Evolutionary conservation across 2,329 filamentous ascomycete genomes (phyloP).

Genomic region (Paracamarosporium sp.): DNA sequence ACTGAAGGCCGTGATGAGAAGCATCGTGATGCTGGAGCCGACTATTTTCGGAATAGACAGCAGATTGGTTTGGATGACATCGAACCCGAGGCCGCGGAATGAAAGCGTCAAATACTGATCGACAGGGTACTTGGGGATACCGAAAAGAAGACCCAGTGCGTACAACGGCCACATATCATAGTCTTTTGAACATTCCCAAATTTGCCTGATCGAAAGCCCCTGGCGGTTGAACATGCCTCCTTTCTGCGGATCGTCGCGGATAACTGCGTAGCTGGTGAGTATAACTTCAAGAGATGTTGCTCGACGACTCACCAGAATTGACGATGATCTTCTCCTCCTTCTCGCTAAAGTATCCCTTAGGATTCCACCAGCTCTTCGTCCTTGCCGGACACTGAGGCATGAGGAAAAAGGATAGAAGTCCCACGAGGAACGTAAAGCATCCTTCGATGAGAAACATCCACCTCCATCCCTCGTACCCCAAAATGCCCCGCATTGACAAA

Average conservation of each 20-base stretch:
- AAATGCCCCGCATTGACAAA: conserved; percentile 46
- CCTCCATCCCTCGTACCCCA: conserved; percentile 51
- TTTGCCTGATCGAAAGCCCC: conserved; percentile 42
- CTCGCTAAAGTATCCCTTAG: conserved; percentile 68
- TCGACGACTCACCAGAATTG: conserved; percentile 43
- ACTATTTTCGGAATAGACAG: conserved; percentile 58
- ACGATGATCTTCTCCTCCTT: conserved; percentile 71
- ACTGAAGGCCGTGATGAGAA: conserved; percentile 17
- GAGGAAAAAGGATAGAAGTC: conserved; percentile 27
- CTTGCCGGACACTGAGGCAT: conserved; percentile 61
- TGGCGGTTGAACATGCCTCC: conserved; percentile 66
- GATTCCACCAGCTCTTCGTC: conserved; percentile 49
- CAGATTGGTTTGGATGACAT: conserved; percentile 67
- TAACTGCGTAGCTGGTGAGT: conserved; percentile 43
- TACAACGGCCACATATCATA: conserved; percentile 34
- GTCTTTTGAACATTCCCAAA: conserved; percentile 26
- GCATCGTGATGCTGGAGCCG: conserved; percentile 17
- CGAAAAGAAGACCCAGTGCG: conserved; percentile 24
- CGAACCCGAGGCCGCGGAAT: conserved; percentile 64
- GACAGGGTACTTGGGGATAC: conserved; percentile 5
- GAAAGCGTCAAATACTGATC: conserved; percentile 46
- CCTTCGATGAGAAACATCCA: conserved; percentile 55
- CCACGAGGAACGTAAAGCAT: conserved; percentile 22
- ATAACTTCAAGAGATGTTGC: neutral
- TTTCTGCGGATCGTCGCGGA: conserved; percentile 60